Conservation (phyloP, 257 asterid genomes). For the Solanum sejunctum region DNA sequence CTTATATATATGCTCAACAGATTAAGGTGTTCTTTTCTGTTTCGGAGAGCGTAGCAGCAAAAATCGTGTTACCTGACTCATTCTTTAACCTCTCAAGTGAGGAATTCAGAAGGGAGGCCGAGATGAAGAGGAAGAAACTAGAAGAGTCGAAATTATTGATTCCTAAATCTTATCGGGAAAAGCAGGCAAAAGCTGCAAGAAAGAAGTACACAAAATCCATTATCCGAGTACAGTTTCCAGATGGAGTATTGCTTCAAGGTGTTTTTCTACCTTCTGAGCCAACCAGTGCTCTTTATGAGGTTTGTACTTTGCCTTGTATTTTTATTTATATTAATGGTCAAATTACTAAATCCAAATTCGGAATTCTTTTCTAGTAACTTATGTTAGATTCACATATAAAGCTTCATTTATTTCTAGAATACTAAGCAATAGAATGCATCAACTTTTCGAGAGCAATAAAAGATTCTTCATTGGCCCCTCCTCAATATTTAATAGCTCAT, state of each 20-base stretch:
- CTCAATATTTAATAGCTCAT: not conserved
- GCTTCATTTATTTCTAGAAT: not conserved
- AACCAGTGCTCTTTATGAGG: conserved; percentile 73
- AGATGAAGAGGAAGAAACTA: conserved; percentile 55
- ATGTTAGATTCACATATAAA: not conserved
- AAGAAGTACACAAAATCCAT: conserved; percentile 55
- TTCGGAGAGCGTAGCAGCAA: conserved; percentile 75
- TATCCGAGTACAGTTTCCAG: conserved; percentile 82
- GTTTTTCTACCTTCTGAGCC: conserved; percentile 63
- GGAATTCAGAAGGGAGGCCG: conserved; percentile 80
- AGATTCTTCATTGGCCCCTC: not conserved
- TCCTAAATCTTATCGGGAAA: conserved; percentile 83
- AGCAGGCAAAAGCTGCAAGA: conserved; percentile 76
- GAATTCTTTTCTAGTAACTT: not conserved
- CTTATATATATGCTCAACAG: conserved; percentile 19
- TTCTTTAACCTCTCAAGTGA: conserved; percentile 59
- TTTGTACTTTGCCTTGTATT: conserved; percentile 17
- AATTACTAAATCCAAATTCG: not conserved
- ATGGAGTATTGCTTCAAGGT: conserved; percentile 89
- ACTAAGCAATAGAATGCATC: not conserved
- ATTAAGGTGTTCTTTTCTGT: conserved; percentile 79
- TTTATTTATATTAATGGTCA: not conserved
- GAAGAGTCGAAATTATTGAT: conserved; percentile 84
- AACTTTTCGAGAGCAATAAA: not conserved
- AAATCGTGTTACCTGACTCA: conserved; percentile 73